Conservation (phyloP, 768 basidiomycete genomes). For the Mycena galericulata region DNA sequence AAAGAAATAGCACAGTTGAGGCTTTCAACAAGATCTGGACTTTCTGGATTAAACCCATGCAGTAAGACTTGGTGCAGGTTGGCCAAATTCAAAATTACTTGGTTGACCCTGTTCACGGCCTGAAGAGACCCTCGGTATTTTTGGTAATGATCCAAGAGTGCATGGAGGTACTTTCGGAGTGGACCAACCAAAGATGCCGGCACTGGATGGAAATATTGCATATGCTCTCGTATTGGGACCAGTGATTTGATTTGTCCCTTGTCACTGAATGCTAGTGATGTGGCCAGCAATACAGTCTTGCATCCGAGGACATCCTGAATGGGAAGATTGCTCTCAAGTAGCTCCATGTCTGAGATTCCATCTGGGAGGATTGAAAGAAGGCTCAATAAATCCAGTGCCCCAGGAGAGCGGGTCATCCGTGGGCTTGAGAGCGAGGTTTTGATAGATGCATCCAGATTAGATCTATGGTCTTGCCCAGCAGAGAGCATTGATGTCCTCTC, state of each 20-base stretch:
- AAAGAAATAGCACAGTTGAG: neutral
- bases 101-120: neutral
- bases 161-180: neutral
- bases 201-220: neutral
- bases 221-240: neutral
- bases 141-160: neutral
- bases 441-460: neutral
- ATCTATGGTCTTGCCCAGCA: neutral
- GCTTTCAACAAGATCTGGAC: constrained; percentile 10
- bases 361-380: neutral
- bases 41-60: neutral
- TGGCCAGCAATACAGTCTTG: neutral
- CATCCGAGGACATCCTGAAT: neutral
- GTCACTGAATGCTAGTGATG: neutral
- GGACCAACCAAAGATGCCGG: neutral
- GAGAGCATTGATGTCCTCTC: neutral
- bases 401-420: neutral
- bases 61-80: neutral
- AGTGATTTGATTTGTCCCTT: neutral
- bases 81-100: neutral
- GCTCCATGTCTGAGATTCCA: neutral
- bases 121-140: neutral
- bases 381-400: neutral
- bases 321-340: neutral
- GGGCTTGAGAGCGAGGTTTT: neutral